phyloP scores from a whole-genome alignment of 345 rosid genomes.

The Laguncularia racemosa region DNA sequence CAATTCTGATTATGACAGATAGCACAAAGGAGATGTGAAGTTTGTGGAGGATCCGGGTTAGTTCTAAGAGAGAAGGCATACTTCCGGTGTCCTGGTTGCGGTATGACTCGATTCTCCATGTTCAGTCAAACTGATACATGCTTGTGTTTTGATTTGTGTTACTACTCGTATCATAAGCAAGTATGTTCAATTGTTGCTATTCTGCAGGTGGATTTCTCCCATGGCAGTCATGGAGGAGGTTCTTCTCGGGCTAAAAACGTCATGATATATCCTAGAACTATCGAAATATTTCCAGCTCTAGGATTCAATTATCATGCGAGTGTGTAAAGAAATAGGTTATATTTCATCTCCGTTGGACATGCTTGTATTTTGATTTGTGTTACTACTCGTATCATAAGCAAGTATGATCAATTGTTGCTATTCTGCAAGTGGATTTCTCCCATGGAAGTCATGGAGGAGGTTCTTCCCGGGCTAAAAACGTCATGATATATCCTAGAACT shows the following conservation, averaged over 20 bases:
- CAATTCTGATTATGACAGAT: constrained; percentile 27
- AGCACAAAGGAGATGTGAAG: constrained; percentile 68
- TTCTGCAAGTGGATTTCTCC: constrained; percentile 77
- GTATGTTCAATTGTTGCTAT: neutral
- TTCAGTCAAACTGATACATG: too few species aligned
- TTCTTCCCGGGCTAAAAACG: constrained; percentile 66
- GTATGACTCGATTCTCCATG: neutral
- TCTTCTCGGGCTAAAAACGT: constrained; percentile 63
- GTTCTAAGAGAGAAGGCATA: constrained; percentile 46
- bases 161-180: neutral
- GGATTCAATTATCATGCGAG: neutral
- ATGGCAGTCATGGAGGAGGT: constrained; percentile 89
- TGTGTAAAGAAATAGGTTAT: too few species aligned
- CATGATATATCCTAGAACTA: neutral
- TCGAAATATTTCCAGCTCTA: neutral
- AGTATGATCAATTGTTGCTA: neutral
- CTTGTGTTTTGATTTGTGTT: too few species aligned
- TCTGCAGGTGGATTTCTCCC: constrained; percentile 84
- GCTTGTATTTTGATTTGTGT: too few species aligned
- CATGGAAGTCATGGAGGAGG: constrained; percentile 89
- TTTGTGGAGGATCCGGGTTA: constrained; percentile 69
- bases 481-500: neutral
- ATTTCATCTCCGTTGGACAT: too few species aligned
- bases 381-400: neutral
- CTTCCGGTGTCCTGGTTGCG: constrained; percentile 49